Base-by-base conservation (phyloP, 148 eudicot species). In the Nepenthes gracilis region DNA sequence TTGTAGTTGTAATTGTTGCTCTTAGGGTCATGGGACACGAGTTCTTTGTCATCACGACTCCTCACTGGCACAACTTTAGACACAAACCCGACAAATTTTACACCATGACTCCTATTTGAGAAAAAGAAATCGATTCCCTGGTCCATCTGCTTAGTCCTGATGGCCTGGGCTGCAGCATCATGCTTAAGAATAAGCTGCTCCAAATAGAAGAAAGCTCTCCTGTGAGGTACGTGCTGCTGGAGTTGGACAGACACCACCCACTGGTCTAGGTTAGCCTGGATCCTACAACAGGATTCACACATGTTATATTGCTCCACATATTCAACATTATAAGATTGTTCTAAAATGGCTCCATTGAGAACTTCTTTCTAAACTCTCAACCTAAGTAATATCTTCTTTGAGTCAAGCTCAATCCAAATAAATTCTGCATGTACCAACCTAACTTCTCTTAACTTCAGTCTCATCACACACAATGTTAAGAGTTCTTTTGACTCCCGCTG, bases 171-270 rank as follows among this genome's bases (percentile, higher is more conserved):
- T 13, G 85, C 89, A 11, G 79, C 89, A 60, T 78, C 80, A 52
- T 81, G 85, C 68, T 84, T 81, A 33, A 84, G 77, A 38, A 84
- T 81, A 53, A 76, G 79, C 62, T 81, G 85, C 54, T 81, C 86
- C 37, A 84, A 69, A 62, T 78, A 78, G 54, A 84, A 78, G 71
- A 88, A 88, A 9, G 96, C 85, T 43, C 96, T 69, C 61, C 86
- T 68, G 60, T 88, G 96, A 73, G 85, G n/a, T 47, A 81, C 86
- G 35, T 88, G 83, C 65, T 88, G 96, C 59, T 88, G 64, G 12
- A 88, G 72, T 61, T 85, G 96, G 57, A 88, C 89, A 12, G 74
- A 62, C 57, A 89, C 96, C 11, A 73, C 85, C 96, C 89, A 88
- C 71, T 85, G 88, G 57, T 85, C 96, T 0, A 86, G 96, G 55